Evolutionary conservation across 331 rosid species (phyloP), one percentile per base, ranked within the genome.

Genomic region (Prunus yedoensis): DNA sequence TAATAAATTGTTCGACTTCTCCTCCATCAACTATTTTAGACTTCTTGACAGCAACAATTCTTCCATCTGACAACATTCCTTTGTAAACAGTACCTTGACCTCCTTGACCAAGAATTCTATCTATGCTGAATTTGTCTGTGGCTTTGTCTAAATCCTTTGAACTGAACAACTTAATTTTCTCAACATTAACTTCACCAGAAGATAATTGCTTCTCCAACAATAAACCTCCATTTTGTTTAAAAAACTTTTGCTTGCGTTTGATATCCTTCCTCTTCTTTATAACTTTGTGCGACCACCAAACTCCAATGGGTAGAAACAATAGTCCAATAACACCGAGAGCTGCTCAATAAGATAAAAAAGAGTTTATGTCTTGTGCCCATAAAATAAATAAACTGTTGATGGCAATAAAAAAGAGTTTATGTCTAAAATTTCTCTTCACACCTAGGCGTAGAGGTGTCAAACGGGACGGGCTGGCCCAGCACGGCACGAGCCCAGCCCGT

Each of bases 71-170:
- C 18, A 81, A 11, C 78, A 81, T 76, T 14, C 81, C 84, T 28
- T 81, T 81, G 8, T 71, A 76, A 2, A 77, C 85, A 3, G 66
- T 66, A 2, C 85, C 79, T 12, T 81, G 85, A 20, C 71, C 81
- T 71, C 85, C 85, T 14, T 77, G 75, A 0, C 85, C 85, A 45
- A 81, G 43, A 50, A 77, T 77, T 67, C 81, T 64, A 51, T 81
- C 60, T 0, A 0, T 47, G 20, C 41, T 66, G 8, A 32, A 81
- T 0, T 16, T 13, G 21, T 71, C 75, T 0, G 81, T 81, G 12
- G 85, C 74, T 53, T 77, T 71, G 21, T 77, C 57, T 32, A 78
- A 53, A 32, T 78, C 85, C 8, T 77, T 23, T 3, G 74, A 78
- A 1, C 0, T 62, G 62, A 82, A 82, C 66, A 82, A 8, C 25